Conservation (phyloP, 305 asterid genomes). For the Nicotiana rustica region DNA sequence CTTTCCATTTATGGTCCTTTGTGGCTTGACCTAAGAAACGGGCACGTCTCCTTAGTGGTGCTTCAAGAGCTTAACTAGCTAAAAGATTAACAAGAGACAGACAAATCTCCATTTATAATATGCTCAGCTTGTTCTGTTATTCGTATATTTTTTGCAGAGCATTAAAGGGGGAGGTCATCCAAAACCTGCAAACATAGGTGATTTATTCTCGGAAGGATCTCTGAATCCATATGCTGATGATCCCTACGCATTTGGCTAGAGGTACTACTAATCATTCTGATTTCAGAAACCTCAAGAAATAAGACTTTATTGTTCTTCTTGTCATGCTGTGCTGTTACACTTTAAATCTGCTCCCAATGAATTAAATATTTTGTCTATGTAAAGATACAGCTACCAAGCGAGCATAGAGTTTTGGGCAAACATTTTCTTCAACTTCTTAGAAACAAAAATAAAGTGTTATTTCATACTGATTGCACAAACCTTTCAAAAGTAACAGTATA, state of each 20-base stretch:
- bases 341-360: constrained; percentile 20
- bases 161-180: constrained; percentile 54
- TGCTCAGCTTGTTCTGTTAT: constrained; percentile 32
- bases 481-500: not conserved
- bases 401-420: not conserved
- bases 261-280: constrained; percentile 51
- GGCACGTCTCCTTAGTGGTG: constrained; percentile 4
- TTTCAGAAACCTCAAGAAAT: constrained; percentile 25
- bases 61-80: constrained; percentile 10
- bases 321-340: constrained; percentile 13
- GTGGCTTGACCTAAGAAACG: constrained; percentile 27
- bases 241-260: constrained; percentile 93
- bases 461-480: constrained; percentile 2
- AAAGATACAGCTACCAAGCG: not conserved
- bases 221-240: constrained; percentile 95
- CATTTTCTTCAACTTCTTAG: not conserved
- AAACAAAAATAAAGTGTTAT: not conserved
- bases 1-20: constrained; percentile 22
- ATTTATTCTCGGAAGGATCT: constrained; percentile 94
- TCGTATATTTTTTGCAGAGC: constrained; percentile 49
- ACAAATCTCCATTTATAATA: not conserved
- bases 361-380: constrained; percentile 13
- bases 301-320: not conserved
- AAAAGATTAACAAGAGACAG: not conserved
- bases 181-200: constrained; percentile 83